Conservation (phyloP, 306 rosid species). For the Dryas octopetala region DNA sequence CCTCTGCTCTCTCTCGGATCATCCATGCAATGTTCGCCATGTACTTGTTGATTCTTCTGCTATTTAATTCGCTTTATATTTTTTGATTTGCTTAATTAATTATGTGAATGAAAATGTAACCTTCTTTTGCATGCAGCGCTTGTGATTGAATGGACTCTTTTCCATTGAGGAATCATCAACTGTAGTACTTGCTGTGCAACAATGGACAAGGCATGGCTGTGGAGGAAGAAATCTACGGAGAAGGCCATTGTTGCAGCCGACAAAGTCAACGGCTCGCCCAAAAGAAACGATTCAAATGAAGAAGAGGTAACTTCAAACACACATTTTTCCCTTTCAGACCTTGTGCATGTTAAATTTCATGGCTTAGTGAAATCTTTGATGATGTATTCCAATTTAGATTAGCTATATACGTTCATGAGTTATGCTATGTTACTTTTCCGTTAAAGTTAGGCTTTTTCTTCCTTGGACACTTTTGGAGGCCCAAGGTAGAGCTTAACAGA, state of each 20-base stretch:
- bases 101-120: too few relatives aligned
- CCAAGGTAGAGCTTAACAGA: background rate
- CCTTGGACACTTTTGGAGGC: background rate
- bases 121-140: slow-evolving; percentile 1
- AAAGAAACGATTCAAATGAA: slow-evolving; percentile 41
- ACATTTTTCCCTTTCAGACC: background rate
- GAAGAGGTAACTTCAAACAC: slow-evolving; percentile 48
- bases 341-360: background rate
- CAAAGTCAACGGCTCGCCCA: slow-evolving; percentile 33
- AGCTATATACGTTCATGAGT: background rate
- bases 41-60: background rate
- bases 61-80: background rate
- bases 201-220: slow-evolving; percentile 83
- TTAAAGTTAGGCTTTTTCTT: background rate
- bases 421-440: background rate
- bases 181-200: slow-evolving; percentile 13
- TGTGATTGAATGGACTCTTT: background rate
- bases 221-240: slow-evolving; percentile 84
- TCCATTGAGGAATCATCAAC: too few relatives aligned
- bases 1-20: background rate
- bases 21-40: slow-evolving; percentile 13
- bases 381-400: background rate
- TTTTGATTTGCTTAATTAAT: background rate
- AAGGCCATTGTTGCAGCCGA: slow-evolving; percentile 48
- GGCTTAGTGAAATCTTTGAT: slow-evolving; percentile 7